Evolutionary conservation across 345 rosid genomes (phyloP), one percentile per base, ranked within the genome.

Genomic region (Adansonia digitata): DNA sequence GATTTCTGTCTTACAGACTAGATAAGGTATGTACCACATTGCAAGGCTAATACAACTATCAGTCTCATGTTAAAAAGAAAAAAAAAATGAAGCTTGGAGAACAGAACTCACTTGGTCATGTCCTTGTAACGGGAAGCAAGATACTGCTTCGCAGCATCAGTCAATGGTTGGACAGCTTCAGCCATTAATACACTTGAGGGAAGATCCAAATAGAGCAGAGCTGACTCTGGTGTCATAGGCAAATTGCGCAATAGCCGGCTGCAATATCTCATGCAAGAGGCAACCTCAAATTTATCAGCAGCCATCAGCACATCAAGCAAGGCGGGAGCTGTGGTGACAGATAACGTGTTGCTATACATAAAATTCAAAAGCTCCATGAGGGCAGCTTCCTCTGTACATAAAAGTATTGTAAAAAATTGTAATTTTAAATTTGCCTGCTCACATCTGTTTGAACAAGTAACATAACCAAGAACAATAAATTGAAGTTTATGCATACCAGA

Each of bases 261-360:
- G 84, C 99, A 93, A 74, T 90, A 85, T 80, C 97, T 89, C 98
- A 96, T 93, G 87, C 99, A 96, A 20, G 99, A 92, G 66, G 97
- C 97, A 77, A 96, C 99, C 87, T 96, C 97, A 78, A 96, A 96
- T 83, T 96, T 96, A 81, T 96, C 99, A n/a, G 99, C 98, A 82
- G 99, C 97, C 99, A 96, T 96, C 40, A 96, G 89, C 75, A 96
- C 94, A 79, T 96, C 98, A 79, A 96, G 88, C 83, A 96, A 87
- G 51, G 87, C 97, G 69, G 98, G 89, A 78, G 99, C 98, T 26
- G 94, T 80, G 34, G 87, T 84, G 46, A 88, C 88, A 1, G 92
- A 84, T 69, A 96, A 76, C 22, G 87, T 75, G 81, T 79, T 87
- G 91, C 95, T 90, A 79, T 96, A 96, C 97, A 96, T 92, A 81